These are phyloP conservation scores for Aureobasidium sp. DNA, from an alignment of 2,329 filamentous ascomycete species.

Conservation along the genomic window DNA sequence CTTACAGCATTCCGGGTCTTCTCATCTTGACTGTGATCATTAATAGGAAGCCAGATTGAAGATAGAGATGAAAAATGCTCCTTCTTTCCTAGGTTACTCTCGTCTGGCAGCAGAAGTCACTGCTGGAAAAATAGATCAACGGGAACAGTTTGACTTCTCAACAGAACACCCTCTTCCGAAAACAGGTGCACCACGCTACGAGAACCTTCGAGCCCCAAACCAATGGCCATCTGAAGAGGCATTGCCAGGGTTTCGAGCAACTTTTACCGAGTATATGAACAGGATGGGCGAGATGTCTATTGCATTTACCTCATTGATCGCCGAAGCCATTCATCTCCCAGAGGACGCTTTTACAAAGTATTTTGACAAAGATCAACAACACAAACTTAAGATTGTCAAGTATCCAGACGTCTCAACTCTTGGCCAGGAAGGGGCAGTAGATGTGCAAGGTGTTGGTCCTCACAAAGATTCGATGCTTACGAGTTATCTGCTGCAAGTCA, in stretches of 20 bases:
- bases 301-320: constrained; percentile 71
- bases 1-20: too few relatives aligned
- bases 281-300: constrained; percentile 67
- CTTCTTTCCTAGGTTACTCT: constrained; percentile 41
- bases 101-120: constrained; percentile 57
- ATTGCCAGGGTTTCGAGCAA: constrained; percentile 60
- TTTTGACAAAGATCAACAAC: constrained; percentile 65
- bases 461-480: constrained; percentile 83
- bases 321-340: constrained; percentile 72
- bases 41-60: constrained; percentile 29
- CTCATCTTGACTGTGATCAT: background rate
- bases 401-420: background rate
- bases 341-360: constrained; percentile 66
- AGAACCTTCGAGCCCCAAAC: constrained; percentile 67
- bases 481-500: constrained; percentile 74
- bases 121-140: constrained; percentile 66
- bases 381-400: constrained; percentile 63
- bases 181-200: constrained; percentile 58
- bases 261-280: constrained; percentile 68
- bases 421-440: constrained; percentile 35
- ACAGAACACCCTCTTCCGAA: constrained; percentile 65
- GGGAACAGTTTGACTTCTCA: constrained; percentile 81
- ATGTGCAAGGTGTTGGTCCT: constrained; percentile 60
- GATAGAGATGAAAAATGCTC: constrained; percentile 46
- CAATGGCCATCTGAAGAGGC: constrained; percentile 66